Evolutionary conservation across 139 green algal species (phyloP), one percentile per base, ranked within the genome.

Genomic region (Chlamydomonas sp.): DNA sequence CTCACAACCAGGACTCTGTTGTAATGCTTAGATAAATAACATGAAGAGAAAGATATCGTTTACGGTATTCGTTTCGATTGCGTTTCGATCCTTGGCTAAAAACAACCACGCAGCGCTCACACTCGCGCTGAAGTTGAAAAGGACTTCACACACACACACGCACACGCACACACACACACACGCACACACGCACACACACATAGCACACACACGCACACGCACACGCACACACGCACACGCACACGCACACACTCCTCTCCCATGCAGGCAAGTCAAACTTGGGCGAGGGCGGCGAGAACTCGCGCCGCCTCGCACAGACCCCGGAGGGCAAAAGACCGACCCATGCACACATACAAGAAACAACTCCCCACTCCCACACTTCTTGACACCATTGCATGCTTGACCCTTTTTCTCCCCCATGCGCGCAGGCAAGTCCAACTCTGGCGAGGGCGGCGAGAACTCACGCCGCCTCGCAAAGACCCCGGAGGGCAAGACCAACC

Each of bases 261-360:
- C n/a, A n/a, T n/a, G n/a, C n/a, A n/a, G n/a, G 73, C 58, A 78
- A 73, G 66, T 81, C 72, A 26, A 90, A 89, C 77, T 84, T 61
- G 8, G 88, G 80, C 6, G 91, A 97, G 75, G 91, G 91, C 61
- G 92, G 92, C n/a, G 92, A 97, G 81, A 96, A 97, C 80, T 76
- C 83, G 28, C 70, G 79, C 5, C 85, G 92, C 36, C 77, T 97
- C 62, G 71, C 83, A 67, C 87, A 86, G 2, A 74, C 85, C 62
- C 69, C 83, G 16, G 91, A 96, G 47, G 92, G 92, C 76, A 75
- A 35, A 28, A 73, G n/a, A n/a, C n/a, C n/a, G n/a, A n/a, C n/a
- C n/a, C n/a, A n/a, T n/a, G n/a, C n/a, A n/a, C n/a, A n/a, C n/a
- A n/a, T n/a, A n/a, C n/a, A n/a, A n/a, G n/a, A n/a, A n/a, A n/a